Percentiles rank a stretch among this genome's conserved stretches.
These are phyloP conservation scores for Cordyceps cateniannulata DNA, from an alignment of 2,329 filamentous ascomycete species.

Conservation along the genomic window DNA sequence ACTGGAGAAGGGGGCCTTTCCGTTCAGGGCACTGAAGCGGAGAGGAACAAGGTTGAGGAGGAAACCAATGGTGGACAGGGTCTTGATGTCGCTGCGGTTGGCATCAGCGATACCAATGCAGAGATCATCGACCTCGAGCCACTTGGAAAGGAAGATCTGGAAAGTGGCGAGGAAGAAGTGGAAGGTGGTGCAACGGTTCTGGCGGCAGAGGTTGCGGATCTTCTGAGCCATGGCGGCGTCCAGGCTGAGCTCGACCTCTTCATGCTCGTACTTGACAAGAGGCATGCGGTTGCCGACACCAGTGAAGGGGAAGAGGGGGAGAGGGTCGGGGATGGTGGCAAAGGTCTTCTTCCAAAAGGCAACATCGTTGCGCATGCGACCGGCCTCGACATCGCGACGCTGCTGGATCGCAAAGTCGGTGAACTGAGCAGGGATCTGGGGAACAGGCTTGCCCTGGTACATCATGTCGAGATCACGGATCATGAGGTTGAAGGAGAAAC, in stretches of 20 bases:
- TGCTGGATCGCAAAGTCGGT: conserved; percentile 30
- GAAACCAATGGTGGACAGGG: conserved; percentile 31
- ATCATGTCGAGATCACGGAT: conserved; percentile 35
- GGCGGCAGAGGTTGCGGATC: conserved; percentile 16
- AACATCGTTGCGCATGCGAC: conserved; percentile 18
- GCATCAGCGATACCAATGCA: conserved; percentile 39
- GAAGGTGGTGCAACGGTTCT: conserved; percentile 26
- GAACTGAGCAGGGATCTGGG: conserved; percentile 25
- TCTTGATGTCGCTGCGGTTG: conserved; percentile 18
- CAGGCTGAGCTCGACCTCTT: conserved; percentile 12
- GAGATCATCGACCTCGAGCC: conserved; percentile 29
- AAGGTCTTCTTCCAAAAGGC: conserved; percentile 17
- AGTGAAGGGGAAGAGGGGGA: conserved; percentile 17
- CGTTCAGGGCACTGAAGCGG: conserved; percentile 23
- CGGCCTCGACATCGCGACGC: conserved; percentile 20
- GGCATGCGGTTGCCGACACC: conserved; percentile 10
- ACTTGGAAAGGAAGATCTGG: conserved; percentile 24
- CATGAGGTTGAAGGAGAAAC: conserved; percentile 37
- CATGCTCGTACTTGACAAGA: conserved; percentile 14
- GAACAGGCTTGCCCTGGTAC: conserved; percentile 27
- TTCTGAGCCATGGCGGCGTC: conserved; percentile 12
- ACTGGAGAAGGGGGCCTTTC: conserved; percentile 18
- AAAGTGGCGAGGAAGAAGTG: conserved; percentile 41
- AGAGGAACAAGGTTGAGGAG: conserved; percentile 40
- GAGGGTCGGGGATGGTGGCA: conserved; percentile 11